Evolutionary conservation across 768 basidiomycete species (phyloP).

Genomic region (Auricularia heimuer): DNA sequence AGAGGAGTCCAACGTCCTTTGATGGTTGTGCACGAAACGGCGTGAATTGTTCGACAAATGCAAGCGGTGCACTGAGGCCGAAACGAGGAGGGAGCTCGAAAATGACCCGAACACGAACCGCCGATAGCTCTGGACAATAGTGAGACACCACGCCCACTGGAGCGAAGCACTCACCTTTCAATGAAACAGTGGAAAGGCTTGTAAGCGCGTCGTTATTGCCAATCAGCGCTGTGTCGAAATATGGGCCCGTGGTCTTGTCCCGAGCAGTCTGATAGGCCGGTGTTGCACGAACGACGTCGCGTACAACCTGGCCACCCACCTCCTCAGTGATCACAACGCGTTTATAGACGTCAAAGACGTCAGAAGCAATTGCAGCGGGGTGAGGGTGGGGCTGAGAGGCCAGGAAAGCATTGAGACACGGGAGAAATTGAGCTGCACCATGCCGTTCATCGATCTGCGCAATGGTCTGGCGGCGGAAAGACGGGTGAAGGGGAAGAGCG

Average conservation of each 20-base stretch:
- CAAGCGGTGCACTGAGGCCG: conserved; percentile 9
- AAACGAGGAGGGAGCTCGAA: conserved; percentile 6
- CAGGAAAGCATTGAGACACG: conserved; percentile 1
- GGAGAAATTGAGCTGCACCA: background rate
- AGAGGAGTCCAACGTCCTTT: background rate
- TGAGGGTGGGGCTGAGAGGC: background rate
- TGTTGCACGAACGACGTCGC: conserved; percentile 6
- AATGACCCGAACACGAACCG: conserved; percentile 7
- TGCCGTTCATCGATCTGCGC: background rate
- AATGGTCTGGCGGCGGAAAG: too few relatives aligned
- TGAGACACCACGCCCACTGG: background rate
- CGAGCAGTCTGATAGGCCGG: background rate
- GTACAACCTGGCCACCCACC: background rate
- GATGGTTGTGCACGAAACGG: conserved; percentile 1
- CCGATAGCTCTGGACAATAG: conserved; percentile 2
- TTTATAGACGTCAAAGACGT: background rate
- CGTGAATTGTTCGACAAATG: conserved; percentile 20
- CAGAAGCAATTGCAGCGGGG: background rate
- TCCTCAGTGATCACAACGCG: background rate
- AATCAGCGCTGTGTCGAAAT: conserved; percentile 8
- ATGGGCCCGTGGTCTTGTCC: background rate
- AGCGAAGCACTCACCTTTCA: background rate
- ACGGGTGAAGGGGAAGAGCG: too few relatives aligned
- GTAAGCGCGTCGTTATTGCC: background rate
- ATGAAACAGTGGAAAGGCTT: background rate